Evolutionary conservation across 202 grass and related monocot species (phyloP).

Genomic region (Panicum hallii): DNA sequence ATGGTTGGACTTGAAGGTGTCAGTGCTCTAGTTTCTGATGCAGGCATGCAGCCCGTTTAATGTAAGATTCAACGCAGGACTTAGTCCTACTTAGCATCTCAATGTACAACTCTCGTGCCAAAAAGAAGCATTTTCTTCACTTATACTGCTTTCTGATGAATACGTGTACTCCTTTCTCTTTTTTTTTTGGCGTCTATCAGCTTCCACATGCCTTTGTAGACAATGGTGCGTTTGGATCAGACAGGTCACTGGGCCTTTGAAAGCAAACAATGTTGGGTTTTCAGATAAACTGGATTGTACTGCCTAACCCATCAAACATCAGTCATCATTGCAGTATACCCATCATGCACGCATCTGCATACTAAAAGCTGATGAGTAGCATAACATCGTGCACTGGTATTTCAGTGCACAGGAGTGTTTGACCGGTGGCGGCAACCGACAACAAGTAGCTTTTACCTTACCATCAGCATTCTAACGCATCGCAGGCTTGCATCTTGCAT

Average conservation of each 20-base stretch:
- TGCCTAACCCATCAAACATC: background rate
- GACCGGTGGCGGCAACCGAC: no score
- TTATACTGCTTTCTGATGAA: background rate
- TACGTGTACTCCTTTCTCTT: background rate
- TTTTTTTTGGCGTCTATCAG: constrained; percentile 15
- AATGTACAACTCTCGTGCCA: background rate
- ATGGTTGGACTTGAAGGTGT: no score
- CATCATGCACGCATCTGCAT: background rate
- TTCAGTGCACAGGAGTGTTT: no score
- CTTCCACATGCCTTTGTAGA: constrained; percentile 29
- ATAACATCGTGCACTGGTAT: no score
- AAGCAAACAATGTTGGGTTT: background rate
- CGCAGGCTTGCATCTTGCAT: no score
- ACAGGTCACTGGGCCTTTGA: background rate
- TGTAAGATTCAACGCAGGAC: background rate
- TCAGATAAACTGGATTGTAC: background rate
- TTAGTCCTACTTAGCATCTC: background rate
- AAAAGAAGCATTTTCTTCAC: background rate
- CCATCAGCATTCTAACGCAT: no score
- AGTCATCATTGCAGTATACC: background rate
- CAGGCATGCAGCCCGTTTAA: background rate
- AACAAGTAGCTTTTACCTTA: no score
- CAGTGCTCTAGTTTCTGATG: no score
- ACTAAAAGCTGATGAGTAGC: no score
- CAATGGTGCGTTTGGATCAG: constrained; percentile 27